These are phyloP conservation scores for Collybia nuda DNA, from an alignment of 768 basidiomycete genomes.

Conservation along the genomic window DNA sequence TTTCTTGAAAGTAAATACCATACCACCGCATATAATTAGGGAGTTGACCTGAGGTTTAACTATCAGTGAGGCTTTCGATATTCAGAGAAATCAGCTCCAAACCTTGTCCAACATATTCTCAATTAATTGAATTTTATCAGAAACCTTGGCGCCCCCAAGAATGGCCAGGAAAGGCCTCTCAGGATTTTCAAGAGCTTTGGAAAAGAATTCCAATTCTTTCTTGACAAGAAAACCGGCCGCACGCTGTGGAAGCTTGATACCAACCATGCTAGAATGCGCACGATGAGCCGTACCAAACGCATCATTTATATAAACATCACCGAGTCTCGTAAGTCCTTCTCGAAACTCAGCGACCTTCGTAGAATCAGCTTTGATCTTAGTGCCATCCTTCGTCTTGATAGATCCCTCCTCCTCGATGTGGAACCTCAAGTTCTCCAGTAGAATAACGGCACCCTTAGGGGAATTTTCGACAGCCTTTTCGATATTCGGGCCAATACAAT, in stretches of 20 bases:
- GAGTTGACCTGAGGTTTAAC: conserved; percentile 73
- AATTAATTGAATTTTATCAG: conserved; percentile 98
- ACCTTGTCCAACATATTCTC: conserved; percentile 99
- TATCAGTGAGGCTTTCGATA: neutral
- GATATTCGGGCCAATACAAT: conserved; percentile 85
- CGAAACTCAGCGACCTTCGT: conserved; percentile 81
- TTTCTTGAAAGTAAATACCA: conserved; percentile 99
- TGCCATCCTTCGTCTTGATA: conserved; percentile 88
- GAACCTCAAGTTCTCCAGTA: conserved; percentile 98
- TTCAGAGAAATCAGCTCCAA: conserved; percentile 8
- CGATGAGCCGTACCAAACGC: conserved; percentile 99
- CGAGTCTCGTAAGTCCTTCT: conserved; percentile 84
- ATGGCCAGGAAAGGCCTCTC: conserved; percentile 97
- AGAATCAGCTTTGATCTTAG: conserved; percentile 92
- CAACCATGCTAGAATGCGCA: conserved; percentile 98
- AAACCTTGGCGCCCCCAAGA: conserved; percentile 97
- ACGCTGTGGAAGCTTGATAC: conserved; percentile 86
- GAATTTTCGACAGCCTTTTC: conserved; percentile 76
- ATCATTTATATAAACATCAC: conserved; percentile 97
- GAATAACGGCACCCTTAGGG: conserved; percentile 67
- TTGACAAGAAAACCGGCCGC: conserved; percentile 97
- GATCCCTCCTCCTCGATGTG: conserved; percentile 98
- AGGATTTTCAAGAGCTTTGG: conserved; percentile 93
- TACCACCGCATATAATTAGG: conserved; percentile 95
- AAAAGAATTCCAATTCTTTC: conserved; percentile 98